These are phyloP conservation scores for Arxiozyma slooffiae DNA, from an alignment of 1,139 yeast genomes.

Conservation along the genomic window DNA sequence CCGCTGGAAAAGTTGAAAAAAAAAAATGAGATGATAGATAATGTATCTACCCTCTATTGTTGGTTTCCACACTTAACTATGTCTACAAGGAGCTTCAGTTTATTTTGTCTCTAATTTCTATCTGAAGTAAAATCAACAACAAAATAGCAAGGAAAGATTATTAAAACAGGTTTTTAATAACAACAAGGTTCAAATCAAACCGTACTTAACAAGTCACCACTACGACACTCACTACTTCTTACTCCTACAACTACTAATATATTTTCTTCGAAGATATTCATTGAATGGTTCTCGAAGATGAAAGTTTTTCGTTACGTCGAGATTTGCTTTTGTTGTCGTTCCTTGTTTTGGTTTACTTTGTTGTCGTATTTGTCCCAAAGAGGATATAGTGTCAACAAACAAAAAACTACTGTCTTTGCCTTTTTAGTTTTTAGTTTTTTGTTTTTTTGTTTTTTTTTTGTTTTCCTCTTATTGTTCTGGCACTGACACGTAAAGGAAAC, in stretches of 20 bases:
- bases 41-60: neutral
- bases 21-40: neutral
- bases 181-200: neutral
- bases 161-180: no score
- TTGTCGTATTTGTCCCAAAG: slow-evolving; percentile 13
- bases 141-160: no score
- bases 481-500: no score
- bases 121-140: neutral
- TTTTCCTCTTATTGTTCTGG: no score
- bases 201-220: neutral
- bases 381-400: slow-evolving; percentile 1
- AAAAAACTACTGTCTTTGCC: no score
- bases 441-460: no score
- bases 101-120: no score
- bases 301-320: neutral
- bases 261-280: neutral
- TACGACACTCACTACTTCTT: no score
- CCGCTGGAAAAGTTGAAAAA: neutral
- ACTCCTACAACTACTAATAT: neutral
- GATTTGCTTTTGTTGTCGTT: neutral
- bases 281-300: neutral
- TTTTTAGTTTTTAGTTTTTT: no score
- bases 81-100: neutral
- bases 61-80: neutral
- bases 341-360: slow-evolving; percentile 4